Percentiles rank a stretch among this genome's conserved stretches.
Conservation (phyloP, 805 yeast genomes). For the Candida odintsovae region DNA sequence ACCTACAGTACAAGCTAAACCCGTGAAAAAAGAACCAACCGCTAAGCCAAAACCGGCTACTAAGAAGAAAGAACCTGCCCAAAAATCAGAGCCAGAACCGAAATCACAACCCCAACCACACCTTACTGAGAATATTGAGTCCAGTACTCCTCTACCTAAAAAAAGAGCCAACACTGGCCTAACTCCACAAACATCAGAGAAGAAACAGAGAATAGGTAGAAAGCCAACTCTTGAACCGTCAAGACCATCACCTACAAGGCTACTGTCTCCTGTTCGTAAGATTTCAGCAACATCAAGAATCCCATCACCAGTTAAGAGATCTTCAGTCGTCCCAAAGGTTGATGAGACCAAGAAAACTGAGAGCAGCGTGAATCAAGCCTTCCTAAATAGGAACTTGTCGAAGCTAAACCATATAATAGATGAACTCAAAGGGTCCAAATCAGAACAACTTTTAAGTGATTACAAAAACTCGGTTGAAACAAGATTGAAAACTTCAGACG, state of each 20-base stretch:
- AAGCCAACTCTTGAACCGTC: constrained; percentile 1
- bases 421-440: constrained; percentile 18
- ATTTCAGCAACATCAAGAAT: constrained; percentile 10
- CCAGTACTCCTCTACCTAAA: neutral
- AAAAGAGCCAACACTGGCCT: neutral
- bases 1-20: neutral
- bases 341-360: constrained; percentile 9
- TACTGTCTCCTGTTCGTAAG: constrained; percentile 4
- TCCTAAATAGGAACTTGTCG: constrained; percentile 15
- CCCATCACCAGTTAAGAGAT: constrained; percentile 18
- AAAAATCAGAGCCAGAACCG: neutral
- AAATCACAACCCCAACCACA: neutral
- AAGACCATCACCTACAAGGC: constrained; percentile 1
- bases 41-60: neutral
- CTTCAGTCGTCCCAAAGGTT: neutral
- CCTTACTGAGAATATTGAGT: neutral
- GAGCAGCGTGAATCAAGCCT: constrained; percentile 11
- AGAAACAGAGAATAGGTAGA: neutral
- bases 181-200: neutral
- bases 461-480: constrained; percentile 16
- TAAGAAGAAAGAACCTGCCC: neutral
- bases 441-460: constrained; percentile 19
- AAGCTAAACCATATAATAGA: constrained; percentile 19
- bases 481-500: constrained; percentile 20
- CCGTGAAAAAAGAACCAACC: neutral